A percentile compares a stretch with the other conserved stretches of the same genome.
Conservation (phyloP, 2,329 filamentous ascomycete genomes). For the Lachnellula hyalina region DNA sequence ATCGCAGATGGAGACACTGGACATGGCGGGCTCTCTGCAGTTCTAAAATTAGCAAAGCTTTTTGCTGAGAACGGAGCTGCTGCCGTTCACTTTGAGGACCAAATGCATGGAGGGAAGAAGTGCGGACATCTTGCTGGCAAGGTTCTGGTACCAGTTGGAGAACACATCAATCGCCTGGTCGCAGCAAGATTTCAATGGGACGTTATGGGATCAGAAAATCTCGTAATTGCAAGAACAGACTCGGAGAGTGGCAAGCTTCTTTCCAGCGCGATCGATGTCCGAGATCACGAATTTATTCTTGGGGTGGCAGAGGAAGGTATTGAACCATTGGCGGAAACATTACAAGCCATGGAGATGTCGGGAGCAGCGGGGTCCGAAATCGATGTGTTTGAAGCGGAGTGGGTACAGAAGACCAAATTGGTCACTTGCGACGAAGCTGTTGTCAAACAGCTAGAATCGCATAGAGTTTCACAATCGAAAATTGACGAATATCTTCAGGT, state of each 20-base stretch:
- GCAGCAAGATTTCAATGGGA: constrained; percentile 97
- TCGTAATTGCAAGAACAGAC: constrained; percentile 92
- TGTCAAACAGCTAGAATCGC: constrained; percentile 63
- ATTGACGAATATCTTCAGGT: constrained; percentile 63
- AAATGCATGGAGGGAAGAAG: constrained; percentile 97
- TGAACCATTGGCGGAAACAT: constrained; percentile 77
- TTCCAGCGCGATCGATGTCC: constrained; percentile 84
- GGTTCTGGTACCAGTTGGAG: constrained; percentile 85
- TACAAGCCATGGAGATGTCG: constrained; percentile 81
- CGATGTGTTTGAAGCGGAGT: constrained; percentile 77
- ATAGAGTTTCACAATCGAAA: constrained; percentile 57
- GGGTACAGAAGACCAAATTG: constrained; percentile 81
- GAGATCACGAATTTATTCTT: constrained; percentile 95
- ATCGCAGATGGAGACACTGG: constrained; percentile 95
- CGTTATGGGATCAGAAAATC: constrained; percentile 91
- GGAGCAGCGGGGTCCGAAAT: constrained; percentile 78
- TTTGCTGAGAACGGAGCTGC: constrained; percentile 97
- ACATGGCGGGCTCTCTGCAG: constrained; percentile 86
- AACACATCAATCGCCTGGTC: constrained; percentile 92
- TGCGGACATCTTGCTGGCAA: constrained; percentile 96
- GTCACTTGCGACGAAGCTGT: constrained; percentile 91
- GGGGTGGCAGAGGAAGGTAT: constrained; percentile 70
- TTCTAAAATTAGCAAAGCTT: constrained; percentile 92
- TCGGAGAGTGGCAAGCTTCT: constrained; percentile 89
- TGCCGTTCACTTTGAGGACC: constrained; percentile 95